These are phyloP conservation scores for Meyerozyma guilliermondii DNA, from an alignment of 1,139 yeast genomes.

Conservation along the genomic window DNA sequence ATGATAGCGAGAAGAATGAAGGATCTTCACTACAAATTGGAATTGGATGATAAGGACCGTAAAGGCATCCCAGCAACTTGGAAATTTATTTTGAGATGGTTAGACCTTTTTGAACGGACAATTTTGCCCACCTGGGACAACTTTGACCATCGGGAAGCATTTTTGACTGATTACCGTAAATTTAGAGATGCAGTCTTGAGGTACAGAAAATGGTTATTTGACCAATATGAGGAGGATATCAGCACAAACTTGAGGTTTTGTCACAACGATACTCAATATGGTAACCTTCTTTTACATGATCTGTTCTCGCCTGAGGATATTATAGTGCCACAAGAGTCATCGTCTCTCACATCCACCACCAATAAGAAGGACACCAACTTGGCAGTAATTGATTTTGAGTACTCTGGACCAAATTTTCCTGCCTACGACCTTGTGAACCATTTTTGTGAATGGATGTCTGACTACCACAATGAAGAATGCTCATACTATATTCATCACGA, in stretches of 20 bases:
- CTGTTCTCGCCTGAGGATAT: conserved; percentile 32
- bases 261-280: conserved; percentile 95
- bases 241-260: conserved; percentile 64
- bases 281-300: conserved; percentile 63
- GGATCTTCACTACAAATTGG: conserved; percentile 80
- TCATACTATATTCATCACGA: conserved; percentile 55
- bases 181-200: conserved; percentile 43
- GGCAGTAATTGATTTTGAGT: conserved; percentile 94
- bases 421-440: conserved; percentile 91
- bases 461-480: conserved; percentile 65
- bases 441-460: conserved; percentile 93
- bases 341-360: conserved; percentile 18
- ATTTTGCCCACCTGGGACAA: conserved; percentile 24
- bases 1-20: conserved; percentile 96
- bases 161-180: conserved; percentile 43
- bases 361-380: conserved; percentile 58
- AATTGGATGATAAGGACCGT: conserved; percentile 34
- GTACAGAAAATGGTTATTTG: conserved; percentile 61
- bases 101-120: conserved; percentile 45
- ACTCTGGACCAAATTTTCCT: conserved; percentile 88
- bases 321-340: conserved; percentile 15
- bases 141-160: conserved; percentile 34
- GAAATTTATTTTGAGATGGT: conserved; percentile 72
- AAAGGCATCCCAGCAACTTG: conserved; percentile 53
- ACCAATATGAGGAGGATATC: conserved; percentile 45